A percentile compares a stretch with the other conserved stretches of the same genome.
phyloP scores from a whole-genome alignment of 2,329 filamentous ascomycete genomes.

The Aspergillus floridensis region DNA sequence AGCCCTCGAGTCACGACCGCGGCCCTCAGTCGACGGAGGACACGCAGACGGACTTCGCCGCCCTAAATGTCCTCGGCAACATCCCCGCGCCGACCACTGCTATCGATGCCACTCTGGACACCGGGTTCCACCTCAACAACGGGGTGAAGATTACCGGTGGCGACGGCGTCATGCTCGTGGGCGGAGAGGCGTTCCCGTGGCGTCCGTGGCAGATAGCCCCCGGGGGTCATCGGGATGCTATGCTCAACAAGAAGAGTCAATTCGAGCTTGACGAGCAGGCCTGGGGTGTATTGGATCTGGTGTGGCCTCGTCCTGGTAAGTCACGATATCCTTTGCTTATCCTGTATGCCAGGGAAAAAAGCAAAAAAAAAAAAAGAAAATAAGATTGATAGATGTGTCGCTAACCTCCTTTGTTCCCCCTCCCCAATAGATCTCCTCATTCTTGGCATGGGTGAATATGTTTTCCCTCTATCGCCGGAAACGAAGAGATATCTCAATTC shows the following conservation, averaged over 20 bases:
- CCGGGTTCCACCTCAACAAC: constrained; percentile 85
- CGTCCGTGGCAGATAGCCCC: constrained; percentile 65
- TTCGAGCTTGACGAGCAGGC: constrained; percentile 70
- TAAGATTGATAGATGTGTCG: not conserved
- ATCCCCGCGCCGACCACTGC: constrained; percentile 75
- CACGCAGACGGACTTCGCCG: constrained; percentile 69
- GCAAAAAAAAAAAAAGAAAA: no score
- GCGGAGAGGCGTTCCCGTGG: constrained; percentile 87
- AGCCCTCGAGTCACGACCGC: constrained; percentile 52
- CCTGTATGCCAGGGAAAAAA: not conserved
- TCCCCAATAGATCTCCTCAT: constrained; percentile 53
- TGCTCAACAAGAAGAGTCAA: constrained; percentile 75
- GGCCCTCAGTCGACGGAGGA: constrained; percentile 60
- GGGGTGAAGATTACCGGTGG: constrained; percentile 68
- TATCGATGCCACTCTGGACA: constrained; percentile 75
- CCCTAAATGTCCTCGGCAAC: constrained; percentile 74
- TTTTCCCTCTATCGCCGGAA: constrained; percentile 72
- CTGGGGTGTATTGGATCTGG: constrained; percentile 71
- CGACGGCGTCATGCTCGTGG: constrained; percentile 73
- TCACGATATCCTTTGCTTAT: constrained; percentile 17
- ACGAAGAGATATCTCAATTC: constrained; percentile 70
- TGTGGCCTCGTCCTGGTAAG: constrained; percentile 88
- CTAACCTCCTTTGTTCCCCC: not conserved
- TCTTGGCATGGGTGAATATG: constrained; percentile 75
- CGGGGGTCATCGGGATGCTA: constrained; percentile 38